A percentile compares a stretch with the other conserved stretches of the same genome.
These are phyloP conservation scores for Cladosporium phlei DNA, from an alignment of 2,329 filamentous ascomycete genomes.

Conservation along the genomic window DNA sequence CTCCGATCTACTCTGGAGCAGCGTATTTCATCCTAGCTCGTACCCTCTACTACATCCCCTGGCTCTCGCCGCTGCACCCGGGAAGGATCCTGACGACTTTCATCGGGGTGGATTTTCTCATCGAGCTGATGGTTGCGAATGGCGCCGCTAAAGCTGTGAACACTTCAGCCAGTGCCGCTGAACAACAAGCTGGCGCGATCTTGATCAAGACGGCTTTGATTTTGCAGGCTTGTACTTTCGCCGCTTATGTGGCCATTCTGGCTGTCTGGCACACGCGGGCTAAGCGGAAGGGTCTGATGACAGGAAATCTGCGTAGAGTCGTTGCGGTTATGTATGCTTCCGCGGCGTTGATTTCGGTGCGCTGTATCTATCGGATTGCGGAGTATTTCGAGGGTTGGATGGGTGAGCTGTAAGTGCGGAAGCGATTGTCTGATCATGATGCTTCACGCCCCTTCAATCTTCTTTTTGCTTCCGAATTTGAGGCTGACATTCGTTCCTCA, in stretches of 20 bases:
- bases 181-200: constrained; percentile 36
- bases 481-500: constrained; percentile 12
- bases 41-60: constrained; percentile 57
- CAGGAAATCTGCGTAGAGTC: constrained; percentile 39
- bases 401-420: constrained; percentile 15
- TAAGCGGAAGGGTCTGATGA: constrained; percentile 39
- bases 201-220: constrained; percentile 49
- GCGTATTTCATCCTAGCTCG: constrained; percentile 60
- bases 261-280: constrained; percentile 39
- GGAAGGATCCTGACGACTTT: constrained; percentile 57
- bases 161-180: constrained; percentile 32
- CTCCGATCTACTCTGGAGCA: constrained; percentile 54
- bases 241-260: constrained; percentile 45
- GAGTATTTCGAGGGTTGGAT: constrained; percentile 39
- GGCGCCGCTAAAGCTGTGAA: constrained; percentile 47
- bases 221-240: constrained; percentile 48
- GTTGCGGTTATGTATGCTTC: constrained; percentile 47
- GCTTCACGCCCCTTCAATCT: too few relatives aligned
- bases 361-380: constrained; percentile 51
- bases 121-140: constrained; percentile 50
- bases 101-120: constrained; percentile 47
- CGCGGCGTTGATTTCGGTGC: constrained; percentile 43
- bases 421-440: too few relatives aligned
- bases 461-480: too few relatives aligned
- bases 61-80: constrained; percentile 54